These are phyloP conservation scores for Haplosporangium sp. DNA, from an alignment of 371 early-diverging fungal genomes.

Conservation along the genomic window DNA sequence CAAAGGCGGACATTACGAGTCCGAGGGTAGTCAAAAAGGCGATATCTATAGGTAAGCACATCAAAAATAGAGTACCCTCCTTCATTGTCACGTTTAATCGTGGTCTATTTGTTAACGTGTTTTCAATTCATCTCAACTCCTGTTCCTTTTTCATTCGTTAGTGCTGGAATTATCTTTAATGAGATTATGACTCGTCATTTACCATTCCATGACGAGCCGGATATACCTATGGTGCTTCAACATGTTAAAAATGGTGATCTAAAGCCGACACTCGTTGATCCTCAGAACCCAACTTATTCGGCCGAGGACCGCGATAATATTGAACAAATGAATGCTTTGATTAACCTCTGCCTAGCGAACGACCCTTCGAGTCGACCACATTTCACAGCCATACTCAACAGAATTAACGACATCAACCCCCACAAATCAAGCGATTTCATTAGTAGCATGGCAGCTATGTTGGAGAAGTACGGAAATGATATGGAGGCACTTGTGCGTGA, in stretches of 20 bases:
- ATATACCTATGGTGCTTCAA: conserved; percentile 32
- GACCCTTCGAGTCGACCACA: conserved; percentile 55
- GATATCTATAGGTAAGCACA: conserved; percentile 58
- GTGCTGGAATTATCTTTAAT: conserved; percentile 64
- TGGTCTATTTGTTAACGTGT: not conserved
- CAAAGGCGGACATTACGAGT: conserved; percentile 46
- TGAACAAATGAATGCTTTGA: conserved; percentile 57
- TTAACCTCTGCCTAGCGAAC: conserved; percentile 53
- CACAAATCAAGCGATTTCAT: conserved; percentile 61
- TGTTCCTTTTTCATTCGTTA: conserved; percentile 6
- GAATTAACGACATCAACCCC: conserved; percentile 61
- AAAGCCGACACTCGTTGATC: conserved; percentile 35
- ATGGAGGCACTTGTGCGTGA: conserved; percentile 65
- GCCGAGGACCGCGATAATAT: conserved; percentile 56
- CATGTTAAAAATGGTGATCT: conserved; percentile 43
- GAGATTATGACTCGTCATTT: conserved; percentile 61
- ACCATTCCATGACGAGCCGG: conserved; percentile 55
- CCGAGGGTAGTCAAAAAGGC: conserved; percentile 55
- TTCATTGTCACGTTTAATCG: not conserved
- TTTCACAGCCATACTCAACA: conserved; percentile 53
- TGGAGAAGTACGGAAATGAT: conserved; percentile 66
- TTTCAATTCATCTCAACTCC: no score
- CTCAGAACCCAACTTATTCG: conserved; percentile 10
- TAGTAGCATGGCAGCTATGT: conserved; percentile 63
- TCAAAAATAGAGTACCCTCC: not conserved